phyloP scores from a whole-genome alignment of 495 filamentous ascomycete species.

The Neurospora intermedia region DNA sequence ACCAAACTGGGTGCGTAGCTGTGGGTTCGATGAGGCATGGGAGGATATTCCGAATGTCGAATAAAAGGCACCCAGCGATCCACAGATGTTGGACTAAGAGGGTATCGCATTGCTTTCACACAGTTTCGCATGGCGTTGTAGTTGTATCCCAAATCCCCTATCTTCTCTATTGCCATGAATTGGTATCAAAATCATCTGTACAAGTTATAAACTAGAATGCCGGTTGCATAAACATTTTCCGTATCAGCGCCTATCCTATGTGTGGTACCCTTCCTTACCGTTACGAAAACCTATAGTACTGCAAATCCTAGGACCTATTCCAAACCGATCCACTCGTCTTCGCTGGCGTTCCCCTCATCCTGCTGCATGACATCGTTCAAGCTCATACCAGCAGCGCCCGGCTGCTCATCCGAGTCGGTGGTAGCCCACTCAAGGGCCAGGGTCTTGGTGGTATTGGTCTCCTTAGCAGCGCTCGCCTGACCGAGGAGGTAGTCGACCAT shows the following conservation, averaged over 20 bases:
- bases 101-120: background rate
- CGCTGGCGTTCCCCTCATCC: conserved; percentile 22
- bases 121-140: background rate
- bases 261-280: background rate
- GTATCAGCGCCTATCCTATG: background rate
- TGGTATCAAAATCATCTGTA: conserved; percentile 15
- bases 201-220: background rate
- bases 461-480: conserved; percentile 22
- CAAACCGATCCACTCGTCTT: conserved; percentile 45
- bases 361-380: conserved; percentile 24
- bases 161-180: conserved; percentile 1
- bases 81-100: background rate
- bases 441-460: conserved; percentile 1
- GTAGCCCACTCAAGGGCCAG: conserved; percentile 10
- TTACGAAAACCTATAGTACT: background rate
- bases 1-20: conserved; percentile 41
- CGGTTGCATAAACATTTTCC: background rate
- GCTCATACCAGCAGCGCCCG: conserved; percentile 7
- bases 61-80: background rate
- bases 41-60: conserved; percentile 13
- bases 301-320: conserved; percentile 27
- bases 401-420: conserved; percentile 5
- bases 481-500: conserved; percentile 68
- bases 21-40: conserved; percentile 52
- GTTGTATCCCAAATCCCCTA: background rate